Evolutionary conservation across 2,329 filamentous ascomycete genomes (phyloP).

Genomic region (Cytospora piceicola): DNA sequence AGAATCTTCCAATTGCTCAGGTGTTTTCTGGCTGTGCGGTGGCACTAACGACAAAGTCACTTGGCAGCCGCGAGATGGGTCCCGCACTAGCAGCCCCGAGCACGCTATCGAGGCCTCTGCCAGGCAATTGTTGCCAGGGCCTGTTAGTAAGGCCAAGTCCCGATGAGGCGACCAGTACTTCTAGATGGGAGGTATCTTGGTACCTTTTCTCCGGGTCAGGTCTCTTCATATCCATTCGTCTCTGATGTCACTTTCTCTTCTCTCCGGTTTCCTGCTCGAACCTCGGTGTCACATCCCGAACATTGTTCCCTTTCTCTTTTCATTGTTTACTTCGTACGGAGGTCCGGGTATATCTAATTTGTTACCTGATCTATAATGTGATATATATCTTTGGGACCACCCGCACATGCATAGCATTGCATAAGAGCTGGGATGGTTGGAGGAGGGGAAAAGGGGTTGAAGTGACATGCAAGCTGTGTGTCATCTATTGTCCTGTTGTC

Average conservation of each 20-base stretch:
- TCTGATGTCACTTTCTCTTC: neutral
- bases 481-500: neutral
- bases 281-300: neutral
- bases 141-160: slow-evolving; percentile 2
- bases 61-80: neutral
- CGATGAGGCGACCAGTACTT: neutral
- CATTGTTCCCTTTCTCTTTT: neutral
- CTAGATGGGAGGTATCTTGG: neutral
- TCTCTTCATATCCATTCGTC: neutral
- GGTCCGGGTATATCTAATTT: neutral
- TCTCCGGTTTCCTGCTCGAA: neutral
- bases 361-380: neutral
- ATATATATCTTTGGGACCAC: neutral
- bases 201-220: neutral
- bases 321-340: neutral
- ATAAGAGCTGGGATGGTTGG: neutral
- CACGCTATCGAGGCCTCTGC: neutral
- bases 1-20: slow-evolving; percentile 1
- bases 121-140: neutral
- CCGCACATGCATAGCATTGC: neutral
- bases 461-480: neutral
- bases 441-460: neutral
- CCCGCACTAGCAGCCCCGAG: neutral
- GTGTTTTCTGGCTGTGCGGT: neutral
- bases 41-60: neutral